Evolutionary conservation across 208 protist species (phyloP), one percentile per base, ranked within the genome.

Genomic region (Trypanosoma lewisi): DNA sequence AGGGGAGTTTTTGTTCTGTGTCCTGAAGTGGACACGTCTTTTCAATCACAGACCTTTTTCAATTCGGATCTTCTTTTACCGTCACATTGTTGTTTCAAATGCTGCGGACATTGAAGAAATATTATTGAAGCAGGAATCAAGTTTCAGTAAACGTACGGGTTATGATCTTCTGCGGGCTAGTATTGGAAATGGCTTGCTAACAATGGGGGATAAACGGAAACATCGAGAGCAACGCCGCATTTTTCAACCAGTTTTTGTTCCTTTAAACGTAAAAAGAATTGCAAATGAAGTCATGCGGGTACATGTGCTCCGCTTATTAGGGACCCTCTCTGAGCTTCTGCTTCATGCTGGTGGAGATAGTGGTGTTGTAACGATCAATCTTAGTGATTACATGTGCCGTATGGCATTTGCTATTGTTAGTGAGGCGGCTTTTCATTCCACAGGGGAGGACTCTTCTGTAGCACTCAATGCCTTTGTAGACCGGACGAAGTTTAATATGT

Each of bases 91-190:
- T 39, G 50, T 86, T 25, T 86, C 80, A 12, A 62, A 64, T 49
- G 69, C 80, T 4, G 58, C 7, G 9, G 80, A 86, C 55, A 56
- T 78, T 42, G 80, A 86, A 73, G 68, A 80, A 23, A 54, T 86
- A 12, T 50, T 86, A 59, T 52, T 86, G 31, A 59, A 53, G 17
- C 76, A 77, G 7, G 75, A 82, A 53, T 42, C 56, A 17, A 70
- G 61, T 17, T 86, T 81, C 41, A 21, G 48, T 36, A 82, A 86
- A 57, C 61, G 44, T 44, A 60, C 63, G n/a, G 76, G 80, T 44
- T 82, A 82, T 64, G 73, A 82, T 74, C 64, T 79, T 14, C 70
- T 86, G 33, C 76, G 80, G 66, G 70, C 63, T 51, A 60, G 82
- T 39, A 80, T 86, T 50, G 80, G 78, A 28, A 73, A 73, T 27